A percentile compares a stretch with the other conserved stretches of the same genome.
These are phyloP conservation scores for Blepharisma stoltei DNA, from an alignment of 73 alveolate genomes.

Conservation along the genomic window DNA sequence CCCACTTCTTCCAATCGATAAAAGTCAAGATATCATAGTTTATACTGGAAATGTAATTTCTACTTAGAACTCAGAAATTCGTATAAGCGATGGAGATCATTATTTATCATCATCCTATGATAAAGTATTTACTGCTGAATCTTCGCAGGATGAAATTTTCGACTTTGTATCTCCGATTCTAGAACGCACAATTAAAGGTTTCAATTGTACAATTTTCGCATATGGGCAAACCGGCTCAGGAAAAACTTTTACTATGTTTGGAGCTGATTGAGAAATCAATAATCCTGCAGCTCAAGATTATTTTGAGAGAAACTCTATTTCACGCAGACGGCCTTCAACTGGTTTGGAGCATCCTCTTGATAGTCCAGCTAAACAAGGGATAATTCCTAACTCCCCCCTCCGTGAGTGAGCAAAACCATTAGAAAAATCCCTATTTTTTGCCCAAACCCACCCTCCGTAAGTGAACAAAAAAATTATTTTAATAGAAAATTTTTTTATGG, in stretches of 20 bases:
- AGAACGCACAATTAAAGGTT: slow-evolving; percentile 58
- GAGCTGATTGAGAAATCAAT: slow-evolving; percentile 56
- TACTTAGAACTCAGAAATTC: not conserved
- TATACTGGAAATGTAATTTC: not conserved
- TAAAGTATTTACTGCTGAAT: not conserved
- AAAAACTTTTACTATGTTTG: slow-evolving; percentile 61
- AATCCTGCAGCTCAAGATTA: slow-evolving; percentile 28
- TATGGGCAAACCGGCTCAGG: slow-evolving; percentile 92
- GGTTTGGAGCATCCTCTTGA: not conserved
- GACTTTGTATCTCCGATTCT: not conserved
- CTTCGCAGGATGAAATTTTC: not conserved
- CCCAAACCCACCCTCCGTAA: no score
- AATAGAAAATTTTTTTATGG: no score
- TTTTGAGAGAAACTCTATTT: not conserved
- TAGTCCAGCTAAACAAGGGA: not conserved
- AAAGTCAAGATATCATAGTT: slow-evolving; percentile 34
- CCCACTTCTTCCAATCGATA: slow-evolving; percentile 41
- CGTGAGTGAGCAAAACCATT: no score
- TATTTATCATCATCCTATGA: not conserved
- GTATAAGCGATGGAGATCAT: not conserved
- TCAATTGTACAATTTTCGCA: slow-evolving; percentile 86
- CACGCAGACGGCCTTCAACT: not conserved
- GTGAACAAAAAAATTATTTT: no score
- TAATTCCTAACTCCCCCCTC: no score
- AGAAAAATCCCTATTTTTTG: no score